These are phyloP conservation scores for Ophiostoma piceae DNA, from an alignment of 2,329 filamentous ascomycete species.

Conservation along the genomic window DNA sequence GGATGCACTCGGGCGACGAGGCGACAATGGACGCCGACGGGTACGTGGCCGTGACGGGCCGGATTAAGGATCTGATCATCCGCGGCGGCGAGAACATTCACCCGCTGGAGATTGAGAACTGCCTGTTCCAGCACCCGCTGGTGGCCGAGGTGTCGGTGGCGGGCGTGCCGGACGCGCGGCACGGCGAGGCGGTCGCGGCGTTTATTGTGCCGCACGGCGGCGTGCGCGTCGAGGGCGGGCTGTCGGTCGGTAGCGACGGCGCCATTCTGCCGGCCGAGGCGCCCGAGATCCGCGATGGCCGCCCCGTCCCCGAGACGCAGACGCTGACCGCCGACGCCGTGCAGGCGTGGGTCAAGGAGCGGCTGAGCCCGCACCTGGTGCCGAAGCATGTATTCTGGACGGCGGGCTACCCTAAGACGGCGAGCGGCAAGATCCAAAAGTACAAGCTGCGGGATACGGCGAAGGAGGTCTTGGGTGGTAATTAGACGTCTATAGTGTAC, in stretches of 20 bases:
- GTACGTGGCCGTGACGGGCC: slow-evolving; percentile 80
- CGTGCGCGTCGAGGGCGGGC: slow-evolving; percentile 31
- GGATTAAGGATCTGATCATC: slow-evolving; percentile 95
- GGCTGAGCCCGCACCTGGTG: slow-evolving; percentile 68
- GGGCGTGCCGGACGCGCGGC: slow-evolving; percentile 72
- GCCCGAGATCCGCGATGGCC: not conserved
- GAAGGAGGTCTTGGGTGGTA: slow-evolving; percentile 14
- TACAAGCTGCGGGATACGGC: slow-evolving; percentile 71
- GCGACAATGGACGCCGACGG: slow-evolving; percentile 77
- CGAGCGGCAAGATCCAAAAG: slow-evolving; percentile 95
- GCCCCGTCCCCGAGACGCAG: slow-evolving; percentile 24
- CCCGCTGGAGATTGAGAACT: slow-evolving; percentile 88
- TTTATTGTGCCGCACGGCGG: slow-evolving; percentile 61
- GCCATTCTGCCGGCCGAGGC: slow-evolving; percentile 1
- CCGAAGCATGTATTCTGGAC: slow-evolving; percentile 89
- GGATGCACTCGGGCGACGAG: slow-evolving; percentile 94
- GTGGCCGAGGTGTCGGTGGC: slow-evolving; percentile 77
- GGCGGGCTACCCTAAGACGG: slow-evolving; percentile 83
- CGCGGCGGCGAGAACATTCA: slow-evolving; percentile 94
- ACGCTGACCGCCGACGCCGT: slow-evolving; percentile 53
- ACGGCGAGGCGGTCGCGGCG: slow-evolving; percentile 82
- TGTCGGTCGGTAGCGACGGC: slow-evolving; percentile 28
- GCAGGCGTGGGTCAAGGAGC: slow-evolving; percentile 64
- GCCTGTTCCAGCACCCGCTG: slow-evolving; percentile 64
- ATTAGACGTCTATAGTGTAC: not conserved